These are phyloP conservation scores for Lentinula sp. DNA, from an alignment of 768 basidiomycete species.

Conservation along the genomic window DNA sequence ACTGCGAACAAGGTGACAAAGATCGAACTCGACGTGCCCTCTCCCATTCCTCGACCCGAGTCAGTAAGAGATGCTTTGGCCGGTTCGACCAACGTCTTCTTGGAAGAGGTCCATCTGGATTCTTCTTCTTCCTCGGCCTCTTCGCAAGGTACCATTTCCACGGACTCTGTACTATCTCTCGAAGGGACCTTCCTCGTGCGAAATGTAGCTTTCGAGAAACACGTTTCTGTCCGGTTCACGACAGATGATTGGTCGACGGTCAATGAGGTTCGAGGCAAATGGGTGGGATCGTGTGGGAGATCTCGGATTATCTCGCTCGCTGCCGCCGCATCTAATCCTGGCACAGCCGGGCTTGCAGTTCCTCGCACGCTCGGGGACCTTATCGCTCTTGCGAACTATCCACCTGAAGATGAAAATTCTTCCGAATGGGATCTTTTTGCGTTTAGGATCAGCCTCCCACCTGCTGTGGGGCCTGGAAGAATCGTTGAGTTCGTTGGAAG, in stretches of 20 bases:
- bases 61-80: neutral
- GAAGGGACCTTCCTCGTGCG: conserved; percentile 75
- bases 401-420: neutral
- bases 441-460: conserved; percentile 50
- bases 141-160: neutral
- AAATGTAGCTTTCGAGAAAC: conserved; percentile 85
- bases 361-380: conserved; percentile 26
- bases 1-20: neutral
- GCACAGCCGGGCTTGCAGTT: neutral
- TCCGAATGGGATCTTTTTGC: conserved; percentile 50
- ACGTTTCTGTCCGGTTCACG: conserved; percentile 81
- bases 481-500: conserved; percentile 34
- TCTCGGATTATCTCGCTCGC: neutral
- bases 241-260: conserved; percentile 94
- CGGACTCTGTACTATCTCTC: neutral
- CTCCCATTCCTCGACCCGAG: neutral
- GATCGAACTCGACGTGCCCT: neutral
- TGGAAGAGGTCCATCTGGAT: neutral
- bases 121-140: neutral
- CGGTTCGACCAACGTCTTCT: neutral
- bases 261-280: conserved; percentile 63
- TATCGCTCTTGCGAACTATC: conserved; percentile 14
- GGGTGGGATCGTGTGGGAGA: conserved; percentile 16
- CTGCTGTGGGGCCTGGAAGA: conserved; percentile 15
- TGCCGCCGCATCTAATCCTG: neutral